Percentiles rank a stretch among this genome's conserved stretches.
Evolutionary conservation across 1,284 basidiomycete species (phyloP).

Genomic region (Moniliella sp.): DNA sequence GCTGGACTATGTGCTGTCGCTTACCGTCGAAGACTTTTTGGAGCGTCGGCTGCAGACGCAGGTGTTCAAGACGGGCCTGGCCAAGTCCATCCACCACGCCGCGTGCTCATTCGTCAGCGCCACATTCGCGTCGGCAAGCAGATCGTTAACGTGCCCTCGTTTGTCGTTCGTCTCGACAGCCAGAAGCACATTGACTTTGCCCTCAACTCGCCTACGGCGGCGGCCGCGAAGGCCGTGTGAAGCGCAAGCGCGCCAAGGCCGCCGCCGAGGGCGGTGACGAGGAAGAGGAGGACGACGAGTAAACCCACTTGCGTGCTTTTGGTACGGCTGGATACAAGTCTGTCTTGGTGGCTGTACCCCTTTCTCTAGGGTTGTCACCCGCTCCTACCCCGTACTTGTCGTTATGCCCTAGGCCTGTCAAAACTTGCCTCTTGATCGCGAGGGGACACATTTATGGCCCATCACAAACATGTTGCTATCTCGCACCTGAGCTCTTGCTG

Average conservation of each 20-base stretch:
- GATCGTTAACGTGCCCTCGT: conserved; percentile 95
- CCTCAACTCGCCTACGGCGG: conserved; percentile 87
- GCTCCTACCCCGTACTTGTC: no score
- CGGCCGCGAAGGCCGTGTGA: conserved; percentile 84
- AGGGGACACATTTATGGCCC: no score
- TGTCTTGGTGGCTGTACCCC: no score
- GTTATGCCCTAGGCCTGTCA: no score
- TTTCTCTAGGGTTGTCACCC: no score
- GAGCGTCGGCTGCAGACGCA: conserved; percentile 96
- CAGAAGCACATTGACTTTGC: conserved; percentile 87
- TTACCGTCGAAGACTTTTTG: conserved; percentile 99
- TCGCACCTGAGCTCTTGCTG: no score
- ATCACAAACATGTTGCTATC: no score
- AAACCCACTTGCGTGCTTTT: conserved; percentile 18
- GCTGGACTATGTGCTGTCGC: conserved; percentile 81
- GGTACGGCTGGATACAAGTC: no score
- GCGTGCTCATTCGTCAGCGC: conserved; percentile 87
- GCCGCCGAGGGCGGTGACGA: conserved; percentile 74
- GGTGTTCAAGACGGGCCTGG: conserved; percentile 95
- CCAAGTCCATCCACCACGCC: conserved; percentile 96
- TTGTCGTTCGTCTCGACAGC: conserved; percentile 56
- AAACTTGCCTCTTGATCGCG: no score
- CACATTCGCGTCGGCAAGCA: conserved; percentile 97
- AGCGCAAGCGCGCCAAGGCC: conserved; percentile 92
- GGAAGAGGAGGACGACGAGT: conserved; percentile 54